Evolutionary conservation across 768 basidiomycete species (phyloP), one percentile per base, ranked within the genome.

Genomic region (Tubosaeta sp.): DNA sequence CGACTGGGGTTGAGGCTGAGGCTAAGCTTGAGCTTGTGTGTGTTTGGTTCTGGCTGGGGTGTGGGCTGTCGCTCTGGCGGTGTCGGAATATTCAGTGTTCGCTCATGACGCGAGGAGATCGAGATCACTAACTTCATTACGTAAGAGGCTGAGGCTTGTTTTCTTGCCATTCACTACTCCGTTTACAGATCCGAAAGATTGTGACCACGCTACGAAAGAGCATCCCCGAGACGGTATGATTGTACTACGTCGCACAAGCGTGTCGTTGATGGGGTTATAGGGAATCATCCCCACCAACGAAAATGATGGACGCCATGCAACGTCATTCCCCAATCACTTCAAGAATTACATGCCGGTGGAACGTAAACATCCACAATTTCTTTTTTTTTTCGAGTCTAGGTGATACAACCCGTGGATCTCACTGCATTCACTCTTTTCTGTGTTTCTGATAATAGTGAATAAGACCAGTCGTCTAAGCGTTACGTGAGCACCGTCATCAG

Each of bases 361-460:
- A 42, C 31, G 10, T n/a, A 33, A 41, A 48, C 34, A 22, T 55
- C 46, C 57, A 51, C 42, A 42, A 13, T 41, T 43, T 50, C 6
- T 44, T 43, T 37, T 44, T 38, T 9, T n/a, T n/a, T n/a, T n/a
- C n/a, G n/a, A n/a, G 16, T 52, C 51, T 51, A 48, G 12, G 46
- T 25, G 34, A 25, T 12, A 65, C 66, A 32, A 22, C 22, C n/a
- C 35, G 11, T 16, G 68, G 66, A 67, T 66, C 71, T 10, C 61
- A 61, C 43, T 22, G 17, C 27, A 35, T 53, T 74, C 65, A 88
- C 73, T 90, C 86, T 66, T 84, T 84, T 68, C 94, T 80, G 75
- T 85, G 74, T 66, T 88, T 86, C 79, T 95, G 91, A 74, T 95
- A 99, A 74, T 91, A 95, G 72, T 97, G 89, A 70, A 99, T 97